phyloP scores from a whole-genome alignment of 129 eudicot genomes.

The Chrysanthemum seticuspe region DNA sequence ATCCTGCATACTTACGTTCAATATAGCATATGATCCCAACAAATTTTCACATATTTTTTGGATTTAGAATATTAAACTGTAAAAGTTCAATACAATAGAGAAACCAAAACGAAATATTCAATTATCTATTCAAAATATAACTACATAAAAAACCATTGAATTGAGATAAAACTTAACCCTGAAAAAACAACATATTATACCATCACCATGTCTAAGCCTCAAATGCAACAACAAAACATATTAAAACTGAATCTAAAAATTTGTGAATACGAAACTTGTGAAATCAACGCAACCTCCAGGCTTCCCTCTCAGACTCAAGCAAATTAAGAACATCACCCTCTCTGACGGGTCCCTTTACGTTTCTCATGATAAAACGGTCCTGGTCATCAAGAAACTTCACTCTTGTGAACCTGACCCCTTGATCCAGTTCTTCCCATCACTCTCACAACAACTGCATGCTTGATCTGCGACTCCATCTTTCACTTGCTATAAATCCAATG shows the following conservation, averaged over 20 bases:
- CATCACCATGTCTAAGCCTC: not conserved
- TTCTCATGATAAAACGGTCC: constrained; percentile 46
- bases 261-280: not conserved
- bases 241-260: not conserved
- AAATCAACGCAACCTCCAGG: constrained; percentile 42
- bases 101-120: not conserved
- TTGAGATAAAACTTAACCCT: not conserved
- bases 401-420: constrained; percentile 43
- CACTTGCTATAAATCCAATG: constrained; percentile 17
- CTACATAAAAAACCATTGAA: not conserved
- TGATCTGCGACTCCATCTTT: constrained; percentile 43
- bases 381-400: constrained; percentile 44
- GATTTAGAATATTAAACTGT: too few relatives aligned
- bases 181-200: constrained; percentile 19
- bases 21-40: not conserved
- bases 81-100: too few relatives aligned
- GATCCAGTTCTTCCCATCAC: constrained; percentile 50
- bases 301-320: constrained; percentile 49
- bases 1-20: too few relatives aligned
- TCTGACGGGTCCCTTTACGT: constrained; percentile 46
- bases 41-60: not conserved
- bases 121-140: not conserved
- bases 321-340: constrained; percentile 44
- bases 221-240: constrained; percentile 4
- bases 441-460: constrained; percentile 43